These are phyloP conservation scores for Globisporangium recalcitrans DNA, from an alignment of 352 stramenopile species.

Conservation along the genomic window DNA sequence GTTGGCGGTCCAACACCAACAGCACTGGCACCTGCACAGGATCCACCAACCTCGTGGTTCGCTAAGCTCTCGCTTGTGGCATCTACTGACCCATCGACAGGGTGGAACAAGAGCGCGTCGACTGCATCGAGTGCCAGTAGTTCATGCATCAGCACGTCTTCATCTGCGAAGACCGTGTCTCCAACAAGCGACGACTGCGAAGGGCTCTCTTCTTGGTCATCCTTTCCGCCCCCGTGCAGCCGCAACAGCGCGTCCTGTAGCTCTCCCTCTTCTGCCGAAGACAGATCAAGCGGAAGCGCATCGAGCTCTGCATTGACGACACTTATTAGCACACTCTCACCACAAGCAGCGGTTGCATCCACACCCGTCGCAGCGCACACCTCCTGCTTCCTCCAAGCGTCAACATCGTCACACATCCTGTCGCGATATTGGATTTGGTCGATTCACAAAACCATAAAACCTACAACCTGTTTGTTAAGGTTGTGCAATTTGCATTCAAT, in stretches of 20 bases:
- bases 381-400: too few species aligned
- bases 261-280: neutral
- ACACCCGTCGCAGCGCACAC: too few species aligned
- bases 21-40: too few species aligned
- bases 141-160: neutral
- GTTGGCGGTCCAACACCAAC: neutral
- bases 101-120: neutral
- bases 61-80: neutral
- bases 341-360: too few species aligned
- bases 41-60: neutral
- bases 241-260: conserved; percentile 4
- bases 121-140: neutral
- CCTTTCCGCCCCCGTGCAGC: neutral
- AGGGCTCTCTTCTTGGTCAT: neutral
- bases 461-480: too few species aligned
- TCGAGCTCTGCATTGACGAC: neutral
- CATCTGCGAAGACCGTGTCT: neutral
- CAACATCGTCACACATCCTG: too few species aligned
- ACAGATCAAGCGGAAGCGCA: neutral
- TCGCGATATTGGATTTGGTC: too few species aligned
- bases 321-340: too few species aligned
- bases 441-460: too few species aligned
- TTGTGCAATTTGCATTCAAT: too few species aligned
- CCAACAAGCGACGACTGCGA: neutral
- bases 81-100: neutral